Percentiles rank a stretch among this genome's conserved stretches.
phyloP scores from a whole-genome alignment of 1,139 yeast genomes.

The Komagataea norvegica region DNA sequence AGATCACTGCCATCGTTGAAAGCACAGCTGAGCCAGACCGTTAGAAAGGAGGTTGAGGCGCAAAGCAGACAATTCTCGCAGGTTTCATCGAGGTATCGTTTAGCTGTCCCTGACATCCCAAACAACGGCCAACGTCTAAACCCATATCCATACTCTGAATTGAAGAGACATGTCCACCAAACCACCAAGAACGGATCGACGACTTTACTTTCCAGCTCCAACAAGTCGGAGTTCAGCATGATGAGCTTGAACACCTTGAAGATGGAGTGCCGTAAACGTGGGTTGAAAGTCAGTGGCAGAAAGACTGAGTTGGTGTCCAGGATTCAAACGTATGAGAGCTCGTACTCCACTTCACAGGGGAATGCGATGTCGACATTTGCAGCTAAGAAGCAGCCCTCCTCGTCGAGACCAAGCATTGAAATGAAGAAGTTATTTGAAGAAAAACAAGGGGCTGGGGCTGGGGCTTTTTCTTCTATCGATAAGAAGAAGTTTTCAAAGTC shows the following conservation, averaged over 20 bases:
- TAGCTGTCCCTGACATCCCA: constrained; percentile 21
- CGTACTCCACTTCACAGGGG: constrained; percentile 15
- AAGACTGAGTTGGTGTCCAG: constrained; percentile 52
- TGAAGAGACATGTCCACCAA: constrained; percentile 36
- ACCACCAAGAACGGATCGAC: constrained; percentile 36
- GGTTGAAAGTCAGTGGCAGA: constrained; percentile 51
- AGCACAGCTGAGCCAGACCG: constrained; percentile 18
- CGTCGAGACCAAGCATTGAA: no score
- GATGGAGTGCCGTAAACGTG: constrained; percentile 50
- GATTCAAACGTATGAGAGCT: constrained; percentile 32
- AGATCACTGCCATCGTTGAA: constrained; percentile 35
- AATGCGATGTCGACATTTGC: constrained; percentile 17
- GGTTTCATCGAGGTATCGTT: constrained; percentile 16
- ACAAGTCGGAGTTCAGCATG: constrained; percentile 28
- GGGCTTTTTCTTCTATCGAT: not conserved
- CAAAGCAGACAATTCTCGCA: constrained; percentile 12
- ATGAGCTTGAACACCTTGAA: constrained; percentile 48
- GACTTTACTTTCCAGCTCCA: constrained; percentile 31
- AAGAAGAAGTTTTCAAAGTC: constrained; percentile 16
- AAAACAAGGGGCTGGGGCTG: no score
- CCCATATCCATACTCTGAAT: constrained; percentile 15
- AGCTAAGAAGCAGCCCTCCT: no score
- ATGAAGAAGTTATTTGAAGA: no score
- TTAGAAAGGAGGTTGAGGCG: constrained; percentile 13
- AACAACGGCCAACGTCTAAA: constrained; percentile 14